phyloP scores from a whole-genome alignment of 352 stramenopile species.

The Phytophthora constricta region DNA sequence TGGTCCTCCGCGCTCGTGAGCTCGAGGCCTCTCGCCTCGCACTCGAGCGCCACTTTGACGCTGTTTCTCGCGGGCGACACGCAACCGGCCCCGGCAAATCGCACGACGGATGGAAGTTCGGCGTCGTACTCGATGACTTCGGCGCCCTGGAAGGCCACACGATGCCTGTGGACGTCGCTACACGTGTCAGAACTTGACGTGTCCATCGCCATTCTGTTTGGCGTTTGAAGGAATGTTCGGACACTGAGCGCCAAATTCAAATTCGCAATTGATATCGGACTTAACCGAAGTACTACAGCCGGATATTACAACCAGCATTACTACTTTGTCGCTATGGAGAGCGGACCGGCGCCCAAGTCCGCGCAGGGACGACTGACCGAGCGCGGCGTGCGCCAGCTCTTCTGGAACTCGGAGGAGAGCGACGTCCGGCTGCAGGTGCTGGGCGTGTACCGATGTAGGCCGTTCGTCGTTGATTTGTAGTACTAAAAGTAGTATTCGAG shows the following conservation, averaged over 20 bases:
- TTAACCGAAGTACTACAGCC: too few relatives aligned
- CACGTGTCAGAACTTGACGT: neutral
- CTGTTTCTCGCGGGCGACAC: neutral
- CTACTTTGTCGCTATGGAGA: too few relatives aligned
- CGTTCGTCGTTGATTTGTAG: conserved; percentile 7
- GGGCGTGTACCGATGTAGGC: conserved; percentile 60
- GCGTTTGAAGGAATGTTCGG: too few relatives aligned
- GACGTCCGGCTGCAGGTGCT: conserved; percentile 58
- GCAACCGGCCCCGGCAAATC: conserved; percentile 26
- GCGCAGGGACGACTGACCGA: conserved; percentile 34
- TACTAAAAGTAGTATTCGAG: too few relatives aligned
- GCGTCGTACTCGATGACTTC: conserved; percentile 72
- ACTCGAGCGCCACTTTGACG: conserved; percentile 48
- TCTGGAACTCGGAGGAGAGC: neutral
- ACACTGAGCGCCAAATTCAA: conserved; percentile 8
- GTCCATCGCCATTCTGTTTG: neutral
- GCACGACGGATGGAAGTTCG: conserved; percentile 50
- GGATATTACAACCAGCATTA: too few relatives aligned
- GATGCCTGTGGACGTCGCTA: conserved; percentile 7
- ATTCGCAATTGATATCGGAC: too few relatives aligned
- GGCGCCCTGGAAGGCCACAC: conserved; percentile 59
- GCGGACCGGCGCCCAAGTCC: neutral
- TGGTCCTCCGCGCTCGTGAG: neutral
- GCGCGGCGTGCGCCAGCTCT: conserved; percentile 44
- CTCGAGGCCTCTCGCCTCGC: conserved; percentile 44